Evolutionary conservation across 768 basidiomycete species (phyloP).

Genomic region (Imleria badia): DNA sequence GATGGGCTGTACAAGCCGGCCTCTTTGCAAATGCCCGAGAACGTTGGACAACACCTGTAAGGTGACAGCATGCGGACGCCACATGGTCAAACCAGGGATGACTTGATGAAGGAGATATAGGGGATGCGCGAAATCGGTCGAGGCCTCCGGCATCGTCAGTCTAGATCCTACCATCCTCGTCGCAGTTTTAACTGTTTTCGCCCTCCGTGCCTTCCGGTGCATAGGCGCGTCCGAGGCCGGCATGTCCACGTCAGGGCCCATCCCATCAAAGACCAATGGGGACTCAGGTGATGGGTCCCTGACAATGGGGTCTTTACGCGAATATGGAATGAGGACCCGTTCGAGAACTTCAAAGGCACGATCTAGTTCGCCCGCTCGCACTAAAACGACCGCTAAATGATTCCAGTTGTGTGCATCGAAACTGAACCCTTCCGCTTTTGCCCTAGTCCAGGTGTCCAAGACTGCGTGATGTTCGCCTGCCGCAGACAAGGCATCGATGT

Average conservation of each 20-base stretch:
- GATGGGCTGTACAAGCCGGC: constrained; percentile 48
- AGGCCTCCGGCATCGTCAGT: constrained; percentile 15
- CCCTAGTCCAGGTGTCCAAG: constrained; percentile 62
- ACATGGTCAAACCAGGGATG: constrained; percentile 61
- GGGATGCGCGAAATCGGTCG: constrained; percentile 55
- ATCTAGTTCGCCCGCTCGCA: constrained; percentile 78
- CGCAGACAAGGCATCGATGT: constrained; percentile 71
- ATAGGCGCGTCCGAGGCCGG: constrained; percentile 32
- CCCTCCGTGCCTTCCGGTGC: constrained; percentile 28
- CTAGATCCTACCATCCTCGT: constrained; percentile 11
- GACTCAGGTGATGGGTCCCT: constrained; percentile 36
- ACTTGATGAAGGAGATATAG: constrained; percentile 62
- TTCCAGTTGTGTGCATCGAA: constrained; percentile 95
- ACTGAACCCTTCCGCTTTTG: constrained; percentile 61
- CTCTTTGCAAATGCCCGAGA: constrained; percentile 48
- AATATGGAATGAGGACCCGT: constrained; percentile 66
- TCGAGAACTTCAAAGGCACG: constrained; percentile 84
- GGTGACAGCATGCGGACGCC: constrained; percentile 60
- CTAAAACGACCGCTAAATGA: constrained; percentile 69
- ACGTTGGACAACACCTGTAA: constrained; percentile 48
- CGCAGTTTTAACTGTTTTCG: constrained; percentile 20
- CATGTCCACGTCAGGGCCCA: constrained; percentile 22
- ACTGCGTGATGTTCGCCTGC: constrained; percentile 63
- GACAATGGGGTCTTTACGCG: constrained; percentile 29
- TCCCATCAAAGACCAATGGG: constrained; percentile 41